Percentiles rank a stretch among this genome's conserved stretches.
Conservation (phyloP, 441 rosid species). For the Populus hybrid region DNA sequence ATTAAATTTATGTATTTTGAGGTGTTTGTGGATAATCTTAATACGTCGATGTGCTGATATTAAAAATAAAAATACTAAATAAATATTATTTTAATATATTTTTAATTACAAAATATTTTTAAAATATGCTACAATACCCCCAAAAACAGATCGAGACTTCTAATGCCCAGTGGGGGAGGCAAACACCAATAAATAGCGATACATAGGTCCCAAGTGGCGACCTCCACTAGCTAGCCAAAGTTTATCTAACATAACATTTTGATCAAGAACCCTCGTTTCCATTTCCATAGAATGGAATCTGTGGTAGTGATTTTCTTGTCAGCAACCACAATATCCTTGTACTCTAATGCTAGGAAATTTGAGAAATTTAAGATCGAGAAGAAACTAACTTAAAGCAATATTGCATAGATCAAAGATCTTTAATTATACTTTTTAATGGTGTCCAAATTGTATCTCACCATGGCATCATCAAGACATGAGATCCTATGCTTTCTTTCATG, state of each 20-base stretch:
- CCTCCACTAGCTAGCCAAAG: not conserved
- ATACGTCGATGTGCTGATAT: too few species aligned
- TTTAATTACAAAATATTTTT: too few species aligned
- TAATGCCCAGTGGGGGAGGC: not conserved
- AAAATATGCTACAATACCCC: too few species aligned
- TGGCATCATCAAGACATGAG: slow-evolving; percentile 7
- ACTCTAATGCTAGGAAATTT: not conserved
- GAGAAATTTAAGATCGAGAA: not conserved
- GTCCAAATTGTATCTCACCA: slow-evolving; percentile 17
- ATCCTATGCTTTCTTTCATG: not conserved
- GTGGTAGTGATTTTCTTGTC: slow-evolving; percentile 13
- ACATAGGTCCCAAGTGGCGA: not conserved
- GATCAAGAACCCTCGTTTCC: not conserved
- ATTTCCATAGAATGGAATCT: not conserved
- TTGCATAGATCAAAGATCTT: not conserved
- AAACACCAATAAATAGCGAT: not conserved
- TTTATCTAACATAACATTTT: not conserved
- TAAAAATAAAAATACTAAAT: too few species aligned
- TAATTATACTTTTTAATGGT: not conserved
- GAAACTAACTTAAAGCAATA: not conserved
- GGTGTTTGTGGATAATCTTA: too few species aligned
- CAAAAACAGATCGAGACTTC: not conserved
- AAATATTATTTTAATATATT: too few species aligned
- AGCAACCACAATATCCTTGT: slow-evolving; percentile 10
- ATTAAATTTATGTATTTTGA: too few species aligned